Evolutionary conservation across 495 filamentous ascomycete species (phyloP).

Genomic region (Apiosordaria backusii): DNA sequence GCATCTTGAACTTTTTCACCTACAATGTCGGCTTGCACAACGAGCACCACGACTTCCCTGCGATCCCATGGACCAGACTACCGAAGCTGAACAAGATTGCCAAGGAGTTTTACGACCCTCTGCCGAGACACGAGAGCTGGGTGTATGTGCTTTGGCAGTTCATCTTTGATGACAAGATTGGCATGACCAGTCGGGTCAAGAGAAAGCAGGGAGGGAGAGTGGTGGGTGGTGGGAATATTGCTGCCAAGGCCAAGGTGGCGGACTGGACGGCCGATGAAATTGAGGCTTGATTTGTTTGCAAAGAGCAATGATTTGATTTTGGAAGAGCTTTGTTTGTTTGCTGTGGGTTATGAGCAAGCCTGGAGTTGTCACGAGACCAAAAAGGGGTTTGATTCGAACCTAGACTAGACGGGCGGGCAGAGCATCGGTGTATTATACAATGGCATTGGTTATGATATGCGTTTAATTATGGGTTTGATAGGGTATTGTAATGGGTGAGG

Average conservation of each 20-base stretch:
- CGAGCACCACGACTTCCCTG: slow-evolving; percentile 98
- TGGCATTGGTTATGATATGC: not conserved
- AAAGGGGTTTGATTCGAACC: not conserved
- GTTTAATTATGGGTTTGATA: not conserved
- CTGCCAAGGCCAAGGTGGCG: slow-evolving; percentile 30
- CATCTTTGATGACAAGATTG: slow-evolving; percentile 81
- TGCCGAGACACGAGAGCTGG: slow-evolving; percentile 89
- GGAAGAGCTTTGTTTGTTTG: not conserved
- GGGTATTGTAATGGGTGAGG: not conserved
- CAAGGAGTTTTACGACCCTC: slow-evolving; percentile 83
- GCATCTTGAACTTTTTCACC: slow-evolving; percentile 82
- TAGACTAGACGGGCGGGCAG: slow-evolving; percentile 3
- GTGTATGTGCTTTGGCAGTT: slow-evolving; percentile 91
- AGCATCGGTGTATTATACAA: not conserved
- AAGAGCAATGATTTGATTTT: not conserved
- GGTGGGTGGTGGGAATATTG: slow-evolving; percentile 45
- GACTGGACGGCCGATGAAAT: slow-evolving; percentile 52
- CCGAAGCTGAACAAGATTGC: slow-evolving; percentile 74
- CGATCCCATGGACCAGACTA: slow-evolving; percentile 88
- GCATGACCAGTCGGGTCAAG: slow-evolving; percentile 90
- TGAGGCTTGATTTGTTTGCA: slow-evolving; percentile 36
- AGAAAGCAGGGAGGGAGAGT: slow-evolving; percentile 71
- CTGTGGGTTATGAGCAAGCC: not conserved
- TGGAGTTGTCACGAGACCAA: not conserved
- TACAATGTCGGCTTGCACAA: slow-evolving; percentile 98